A percentile compares a stretch with the other conserved stretches of the same genome.
Evolutionary conservation across 345 rosid species (phyloP).

Genomic region (Clarkia xantiana): DNA sequence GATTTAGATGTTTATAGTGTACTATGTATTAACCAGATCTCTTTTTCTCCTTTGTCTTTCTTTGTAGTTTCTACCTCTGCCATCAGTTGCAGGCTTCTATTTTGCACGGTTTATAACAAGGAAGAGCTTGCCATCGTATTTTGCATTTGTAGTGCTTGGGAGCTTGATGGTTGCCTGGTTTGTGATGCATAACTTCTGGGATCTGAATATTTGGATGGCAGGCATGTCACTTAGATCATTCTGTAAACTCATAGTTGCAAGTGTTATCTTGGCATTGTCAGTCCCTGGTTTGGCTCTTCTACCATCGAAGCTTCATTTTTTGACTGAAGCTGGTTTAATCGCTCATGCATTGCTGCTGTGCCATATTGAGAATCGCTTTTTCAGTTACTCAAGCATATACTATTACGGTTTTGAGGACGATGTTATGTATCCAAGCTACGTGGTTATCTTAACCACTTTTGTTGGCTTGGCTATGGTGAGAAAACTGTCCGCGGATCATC

Average conservation of each 20-base stretch:
- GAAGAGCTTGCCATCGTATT: conserved; percentile 82
- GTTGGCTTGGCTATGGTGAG: conserved; percentile 78
- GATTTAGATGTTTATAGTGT: background rate
- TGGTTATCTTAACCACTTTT: conserved; percentile 78
- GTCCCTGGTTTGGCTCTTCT: conserved; percentile 94
- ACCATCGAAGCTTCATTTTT: conserved; percentile 57
- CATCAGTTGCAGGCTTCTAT: conserved; percentile 82
- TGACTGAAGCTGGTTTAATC: conserved; percentile 70
- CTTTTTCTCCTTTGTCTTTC: conserved; percentile 5
- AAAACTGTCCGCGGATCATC: conserved; percentile 59
- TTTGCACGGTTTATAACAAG: conserved; percentile 86
- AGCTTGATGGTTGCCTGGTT: conserved; percentile 92
- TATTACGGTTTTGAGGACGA: conserved; percentile 87
- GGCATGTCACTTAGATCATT: conserved; percentile 93
- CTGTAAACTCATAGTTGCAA: conserved; percentile 77
- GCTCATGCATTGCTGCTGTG: conserved; percentile 67
- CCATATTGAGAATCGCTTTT: conserved; percentile 78
- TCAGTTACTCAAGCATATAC: conserved; percentile 76
- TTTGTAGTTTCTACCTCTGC: conserved; percentile 80
- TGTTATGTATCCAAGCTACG: conserved; percentile 96
- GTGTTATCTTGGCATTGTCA: conserved; percentile 68
- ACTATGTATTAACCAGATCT: background rate
- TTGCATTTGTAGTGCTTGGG: conserved; percentile 81
- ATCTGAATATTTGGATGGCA: conserved; percentile 92
- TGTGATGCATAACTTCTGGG: conserved; percentile 93